phyloP scores from a whole-genome alignment of 1,284 basidiomycete species.

The Apiotrichum mycotoxinovorans region DNA sequence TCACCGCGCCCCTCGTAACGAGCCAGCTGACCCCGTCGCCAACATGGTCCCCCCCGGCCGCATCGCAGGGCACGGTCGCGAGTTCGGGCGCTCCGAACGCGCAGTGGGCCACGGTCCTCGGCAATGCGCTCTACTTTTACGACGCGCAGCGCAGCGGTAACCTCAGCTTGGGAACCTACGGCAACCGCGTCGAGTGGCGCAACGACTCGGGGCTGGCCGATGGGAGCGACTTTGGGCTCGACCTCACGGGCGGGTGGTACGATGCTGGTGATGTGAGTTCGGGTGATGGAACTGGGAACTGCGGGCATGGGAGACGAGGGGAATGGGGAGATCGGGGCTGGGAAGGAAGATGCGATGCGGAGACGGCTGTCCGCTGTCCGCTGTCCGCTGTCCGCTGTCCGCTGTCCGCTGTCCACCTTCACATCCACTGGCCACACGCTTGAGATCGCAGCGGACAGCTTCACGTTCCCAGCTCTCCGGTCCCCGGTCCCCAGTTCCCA shows the following conservation, averaged over 20 bases:
- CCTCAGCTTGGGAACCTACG: conserved; percentile 56
- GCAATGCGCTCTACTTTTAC: conserved; percentile 80
- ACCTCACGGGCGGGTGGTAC: conserved; percentile 82
- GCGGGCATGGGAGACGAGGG: background rate
- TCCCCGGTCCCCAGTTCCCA: too few species aligned
- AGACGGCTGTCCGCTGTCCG: too few species aligned
- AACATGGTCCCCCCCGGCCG: conserved; percentile 54
- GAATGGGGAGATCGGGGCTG: too few species aligned
- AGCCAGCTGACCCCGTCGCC: conserved; percentile 38
- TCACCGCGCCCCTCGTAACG: too few species aligned
- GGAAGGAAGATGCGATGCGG: too few species aligned
- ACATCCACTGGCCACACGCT: too few species aligned
- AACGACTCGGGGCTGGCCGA: conserved; percentile 75
- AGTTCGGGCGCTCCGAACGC: conserved; percentile 59
- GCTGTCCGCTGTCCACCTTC: too few species aligned
- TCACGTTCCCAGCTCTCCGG: too few species aligned
- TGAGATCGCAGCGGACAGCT: too few species aligned
- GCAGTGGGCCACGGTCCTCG: conserved; percentile 76
- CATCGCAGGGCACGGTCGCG: conserved; percentile 56
- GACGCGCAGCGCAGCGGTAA: conserved; percentile 82
- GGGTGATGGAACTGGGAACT: background rate
- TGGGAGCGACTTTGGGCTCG: conserved; percentile 67
- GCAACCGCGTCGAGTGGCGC: conserved; percentile 78
- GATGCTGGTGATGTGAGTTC: conserved; percentile 63
- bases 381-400: too few species aligned